Conservation (phyloP, 345 rosid genomes). For the Euphorbia lathyris region DNA sequence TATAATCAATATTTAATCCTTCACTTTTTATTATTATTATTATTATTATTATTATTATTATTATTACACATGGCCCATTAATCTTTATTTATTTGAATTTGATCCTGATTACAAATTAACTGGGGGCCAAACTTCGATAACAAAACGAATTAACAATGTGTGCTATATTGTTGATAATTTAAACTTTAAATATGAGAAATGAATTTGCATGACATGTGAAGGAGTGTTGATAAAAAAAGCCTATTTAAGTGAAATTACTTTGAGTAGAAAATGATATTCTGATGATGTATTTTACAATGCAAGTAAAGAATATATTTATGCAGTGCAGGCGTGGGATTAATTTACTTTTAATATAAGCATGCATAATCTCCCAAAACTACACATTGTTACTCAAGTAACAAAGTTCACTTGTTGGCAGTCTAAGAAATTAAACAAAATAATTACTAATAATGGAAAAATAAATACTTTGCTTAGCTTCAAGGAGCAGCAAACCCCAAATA, state of each 20-base stretch:
- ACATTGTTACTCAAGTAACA: neutral
- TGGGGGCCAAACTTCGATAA: too few species aligned
- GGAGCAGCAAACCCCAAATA: slow-evolving; percentile 35
- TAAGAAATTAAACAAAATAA: neutral
- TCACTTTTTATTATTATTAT: too few species aligned
- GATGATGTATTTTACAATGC: slow-evolving; percentile 8
- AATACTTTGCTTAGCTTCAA: slow-evolving; percentile 31
- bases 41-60: too few species aligned
- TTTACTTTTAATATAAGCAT: slow-evolving; percentile 4
- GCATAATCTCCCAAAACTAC: neutral
- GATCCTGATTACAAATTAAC: too few species aligned
- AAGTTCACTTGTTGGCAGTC: neutral
- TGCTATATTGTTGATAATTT: too few species aligned
- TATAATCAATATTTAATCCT: too few species aligned
- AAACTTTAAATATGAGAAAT: too few species aligned
- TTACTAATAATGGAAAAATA: slow-evolving; percentile 6
- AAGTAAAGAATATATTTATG: slow-evolving; percentile 1
- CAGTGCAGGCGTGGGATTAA: slow-evolving; percentile 10
- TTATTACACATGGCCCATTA: too few species aligned
- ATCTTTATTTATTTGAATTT: too few species aligned
- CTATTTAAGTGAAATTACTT: neutral
- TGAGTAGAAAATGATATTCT: slow-evolving; percentile 24
- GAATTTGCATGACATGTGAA: neutral
- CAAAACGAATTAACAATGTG: too few species aligned
- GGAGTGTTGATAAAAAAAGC: neutral